These are phyloP conservation scores for Leccinellum albellum DNA, from an alignment of 768 basidiomycete genomes.

Conservation along the genomic window DNA sequence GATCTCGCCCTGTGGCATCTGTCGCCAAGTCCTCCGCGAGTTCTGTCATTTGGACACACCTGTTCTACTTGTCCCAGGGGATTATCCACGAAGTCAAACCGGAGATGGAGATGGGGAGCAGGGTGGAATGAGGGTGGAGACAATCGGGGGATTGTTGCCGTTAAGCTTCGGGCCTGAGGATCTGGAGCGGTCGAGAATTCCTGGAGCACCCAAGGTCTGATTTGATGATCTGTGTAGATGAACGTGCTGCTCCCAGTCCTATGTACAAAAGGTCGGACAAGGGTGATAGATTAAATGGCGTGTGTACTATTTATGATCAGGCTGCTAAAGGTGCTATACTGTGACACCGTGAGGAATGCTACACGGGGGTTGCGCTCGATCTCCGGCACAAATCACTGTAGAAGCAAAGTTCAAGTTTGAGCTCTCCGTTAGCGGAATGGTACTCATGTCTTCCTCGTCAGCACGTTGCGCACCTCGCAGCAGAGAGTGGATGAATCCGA, in stretches of 20 bases:
- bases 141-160: conserved; percentile 71
- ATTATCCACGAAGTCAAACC: conserved; percentile 44
- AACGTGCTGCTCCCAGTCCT: not conserved
- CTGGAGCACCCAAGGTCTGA: not conserved
- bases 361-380: too few relatives aligned
- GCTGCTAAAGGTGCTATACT: too few relatives aligned
- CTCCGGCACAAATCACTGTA: too few relatives aligned
- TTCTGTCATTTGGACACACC: conserved; percentile 77
- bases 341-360: too few relatives aligned
- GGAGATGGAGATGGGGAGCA: conserved; percentile 18
- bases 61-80: conserved; percentile 63
- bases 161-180: conserved; percentile 88
- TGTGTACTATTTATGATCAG: not conserved
- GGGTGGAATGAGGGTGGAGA: conserved; percentile 56
- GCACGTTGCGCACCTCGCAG: too few relatives aligned
- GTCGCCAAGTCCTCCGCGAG: conserved; percentile 86
- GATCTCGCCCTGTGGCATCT: conserved; percentile 89
- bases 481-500: too few relatives aligned
- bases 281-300: not conserved
- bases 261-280: not conserved
- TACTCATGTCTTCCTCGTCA: too few relatives aligned
- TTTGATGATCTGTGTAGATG: not conserved
- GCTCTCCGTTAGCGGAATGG: too few relatives aligned
- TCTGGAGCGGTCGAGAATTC: conserved; percentile 47
- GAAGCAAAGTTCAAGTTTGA: too few relatives aligned